Conservation (phyloP, 2,329 filamentous ascomycete genomes). For the Stachybotrys elegans region DNA sequence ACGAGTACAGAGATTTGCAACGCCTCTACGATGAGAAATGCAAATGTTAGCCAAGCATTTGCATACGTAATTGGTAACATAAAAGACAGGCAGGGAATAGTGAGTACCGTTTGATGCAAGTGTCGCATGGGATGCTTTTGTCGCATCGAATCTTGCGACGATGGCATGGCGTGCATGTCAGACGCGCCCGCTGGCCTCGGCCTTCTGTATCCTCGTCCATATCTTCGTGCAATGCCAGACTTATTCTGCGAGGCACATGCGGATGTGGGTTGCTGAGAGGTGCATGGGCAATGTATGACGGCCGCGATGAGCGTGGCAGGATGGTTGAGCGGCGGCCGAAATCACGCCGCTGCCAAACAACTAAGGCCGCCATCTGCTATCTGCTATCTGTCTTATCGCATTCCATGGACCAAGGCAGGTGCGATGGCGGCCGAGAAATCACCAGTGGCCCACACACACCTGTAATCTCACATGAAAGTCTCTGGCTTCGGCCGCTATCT, state of each 20-base stretch:
- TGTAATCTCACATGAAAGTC: too few relatives aligned
- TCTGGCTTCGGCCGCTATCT: neutral
- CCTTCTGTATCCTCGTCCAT: neutral
- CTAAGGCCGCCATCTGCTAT: neutral
- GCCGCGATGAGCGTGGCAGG: too few relatives aligned
- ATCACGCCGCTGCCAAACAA: neutral
- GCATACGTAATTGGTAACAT: too few relatives aligned
- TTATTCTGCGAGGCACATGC: too few relatives aligned
- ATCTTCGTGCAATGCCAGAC: neutral
- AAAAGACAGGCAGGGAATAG: too few relatives aligned
- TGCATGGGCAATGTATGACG: too few relatives aligned
- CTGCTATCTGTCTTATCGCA: too few relatives aligned
- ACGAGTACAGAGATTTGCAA: neutral
- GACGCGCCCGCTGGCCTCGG: neutral
- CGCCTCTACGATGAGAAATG: neutral
- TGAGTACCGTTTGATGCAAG: neutral
- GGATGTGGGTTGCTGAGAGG: too few relatives aligned
- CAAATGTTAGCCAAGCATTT: neutral
- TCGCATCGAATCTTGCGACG: neutral
- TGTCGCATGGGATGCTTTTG: constrained; percentile 1
- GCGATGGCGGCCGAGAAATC: neutral
- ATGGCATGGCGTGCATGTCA: neutral
- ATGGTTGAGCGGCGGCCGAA: neutral
- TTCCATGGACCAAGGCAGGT: too few relatives aligned
- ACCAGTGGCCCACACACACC: too few relatives aligned